These are phyloP conservation scores for Sporothrix dimorphospora DNA, from an alignment of 2,329 filamentous ascomycete genomes.

Conservation along the genomic window DNA sequence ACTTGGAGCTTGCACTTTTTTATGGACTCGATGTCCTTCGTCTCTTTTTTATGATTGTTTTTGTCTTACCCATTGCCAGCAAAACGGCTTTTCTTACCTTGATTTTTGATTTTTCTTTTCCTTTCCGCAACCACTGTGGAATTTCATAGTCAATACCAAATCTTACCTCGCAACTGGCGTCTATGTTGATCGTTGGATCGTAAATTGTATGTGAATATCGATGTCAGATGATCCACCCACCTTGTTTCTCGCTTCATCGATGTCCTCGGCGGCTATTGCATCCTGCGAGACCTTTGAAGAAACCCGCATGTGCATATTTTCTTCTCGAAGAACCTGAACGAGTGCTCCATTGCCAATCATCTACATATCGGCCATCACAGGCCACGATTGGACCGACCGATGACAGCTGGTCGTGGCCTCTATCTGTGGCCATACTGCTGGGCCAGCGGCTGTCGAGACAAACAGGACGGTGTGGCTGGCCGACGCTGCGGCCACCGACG, in stretches of 20 bases:
- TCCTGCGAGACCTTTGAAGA: background rate
- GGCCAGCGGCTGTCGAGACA: constrained; percentile 16
- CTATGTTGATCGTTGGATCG: too few relatives aligned
- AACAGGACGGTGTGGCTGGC: background rate
- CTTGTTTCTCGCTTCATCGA: background rate
- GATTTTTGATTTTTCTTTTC: background rate
- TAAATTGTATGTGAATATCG: background rate
- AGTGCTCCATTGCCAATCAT: background rate
- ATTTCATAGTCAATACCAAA: background rate
- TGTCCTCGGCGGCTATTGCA: background rate
- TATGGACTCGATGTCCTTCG: background rate
- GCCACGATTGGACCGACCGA: background rate
- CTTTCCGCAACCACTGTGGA: background rate
- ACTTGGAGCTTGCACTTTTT: background rate
- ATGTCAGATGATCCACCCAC: background rate
- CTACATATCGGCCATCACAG: background rate
- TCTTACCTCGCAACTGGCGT: too few relatives aligned
- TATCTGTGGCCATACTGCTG: background rate
- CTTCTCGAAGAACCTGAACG: background rate
- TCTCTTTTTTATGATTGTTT: background rate
- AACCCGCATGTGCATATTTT: background rate
- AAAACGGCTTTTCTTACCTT: background rate
- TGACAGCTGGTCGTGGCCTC: background rate
- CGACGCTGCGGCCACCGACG: too few relatives aligned
- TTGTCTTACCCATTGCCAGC: background rate